Base-by-base conservation (phyloP, 306 rosid species). In the Echinosophora koreensis region DNA sequence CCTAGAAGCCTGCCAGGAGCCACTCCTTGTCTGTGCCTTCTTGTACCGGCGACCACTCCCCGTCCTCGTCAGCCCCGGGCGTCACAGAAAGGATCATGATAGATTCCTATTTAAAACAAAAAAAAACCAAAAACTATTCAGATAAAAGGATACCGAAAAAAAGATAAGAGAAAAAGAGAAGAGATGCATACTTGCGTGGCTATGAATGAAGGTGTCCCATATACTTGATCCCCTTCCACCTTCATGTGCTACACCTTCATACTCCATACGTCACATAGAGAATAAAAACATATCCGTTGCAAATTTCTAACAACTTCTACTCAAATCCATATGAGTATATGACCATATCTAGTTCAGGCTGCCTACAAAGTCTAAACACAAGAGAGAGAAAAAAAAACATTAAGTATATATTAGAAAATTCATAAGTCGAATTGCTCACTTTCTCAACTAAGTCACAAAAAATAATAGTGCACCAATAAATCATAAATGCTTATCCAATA, bases 121-220 rank as follows among this genome's bases (percentile, higher is more conserved):
- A 64, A 9, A 71, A n/a, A n/a, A n/a, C n/a, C 22, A 32, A 77
- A 35, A 58, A 28, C 11, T 8, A 57, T 4, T 34, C 0, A 71
- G 47, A 57, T 2, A 47, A 7, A n/a, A 22, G 8, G 5, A 41
- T 2, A 4, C 1, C 10, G n/a, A 28, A 28, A 28, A 38, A n/a
- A 55, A 56, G 56, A 14, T 1, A 47, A 46, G 62, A 0, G 3
- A 37, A 22, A 5, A 42, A 37, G n/a, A 8, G 63, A 66, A 4
- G 5, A 58, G 1, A 13, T 6, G 18, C 50, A 57, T 51, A 90
- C 96, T 84, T 78, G 90, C 90, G 77, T 85, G 80, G 71, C 37
- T 83, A 61, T 83, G 86, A 55, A 87, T 78, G 82, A 88, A 86
- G 13, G 89, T 88, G 80, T 90, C 96, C 96, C 96, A 90, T 13